Conservation (phyloP, 306 rosid species). For the Sicyos baderoa region DNA sequence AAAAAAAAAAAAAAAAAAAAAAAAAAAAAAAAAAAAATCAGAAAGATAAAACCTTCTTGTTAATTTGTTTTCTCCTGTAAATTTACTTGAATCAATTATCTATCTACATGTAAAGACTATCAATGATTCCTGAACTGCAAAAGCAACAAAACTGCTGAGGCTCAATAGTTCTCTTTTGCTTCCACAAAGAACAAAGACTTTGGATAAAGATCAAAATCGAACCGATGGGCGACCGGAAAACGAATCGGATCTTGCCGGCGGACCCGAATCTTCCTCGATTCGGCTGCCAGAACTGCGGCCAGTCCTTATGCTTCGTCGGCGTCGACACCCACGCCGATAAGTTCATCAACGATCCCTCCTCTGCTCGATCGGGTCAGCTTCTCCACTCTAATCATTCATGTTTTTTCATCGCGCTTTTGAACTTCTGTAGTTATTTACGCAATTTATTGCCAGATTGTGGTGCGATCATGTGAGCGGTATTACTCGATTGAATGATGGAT, state of each 20-base stretch:
- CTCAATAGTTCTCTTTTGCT: background rate
- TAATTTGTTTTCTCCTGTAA: too few species aligned
- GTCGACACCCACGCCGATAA: slow-evolving; percentile 83
- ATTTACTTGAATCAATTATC: too few species aligned
- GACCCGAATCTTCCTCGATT: slow-evolving; percentile 78
- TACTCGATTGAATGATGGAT: background rate
- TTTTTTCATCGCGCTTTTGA: background rate
- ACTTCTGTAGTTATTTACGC: background rate
- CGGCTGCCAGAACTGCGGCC: slow-evolving; percentile 89
- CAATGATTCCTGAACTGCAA: background rate
- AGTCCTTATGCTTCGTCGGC: slow-evolving; percentile 67
- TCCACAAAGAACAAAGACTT: background rate
- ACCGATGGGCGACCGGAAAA: slow-evolving; percentile 32
- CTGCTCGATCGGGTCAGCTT: slow-evolving; percentile 63
- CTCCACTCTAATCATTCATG: background rate
- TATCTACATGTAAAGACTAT: background rate
- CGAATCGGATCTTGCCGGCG: slow-evolving; percentile 59
- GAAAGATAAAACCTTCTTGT: too few species aligned
- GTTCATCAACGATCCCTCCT: slow-evolving; percentile 58
- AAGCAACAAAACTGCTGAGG: background rate
- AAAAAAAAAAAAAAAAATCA: too few species aligned
- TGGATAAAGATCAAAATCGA: background rate
- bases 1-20: too few species aligned
- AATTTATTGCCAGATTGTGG: background rate
- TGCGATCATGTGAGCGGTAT: background rate